Evolutionary conservation across 768 basidiomycete species (phyloP).

Genomic region (Goffeauzyma gilvescens): DNA sequence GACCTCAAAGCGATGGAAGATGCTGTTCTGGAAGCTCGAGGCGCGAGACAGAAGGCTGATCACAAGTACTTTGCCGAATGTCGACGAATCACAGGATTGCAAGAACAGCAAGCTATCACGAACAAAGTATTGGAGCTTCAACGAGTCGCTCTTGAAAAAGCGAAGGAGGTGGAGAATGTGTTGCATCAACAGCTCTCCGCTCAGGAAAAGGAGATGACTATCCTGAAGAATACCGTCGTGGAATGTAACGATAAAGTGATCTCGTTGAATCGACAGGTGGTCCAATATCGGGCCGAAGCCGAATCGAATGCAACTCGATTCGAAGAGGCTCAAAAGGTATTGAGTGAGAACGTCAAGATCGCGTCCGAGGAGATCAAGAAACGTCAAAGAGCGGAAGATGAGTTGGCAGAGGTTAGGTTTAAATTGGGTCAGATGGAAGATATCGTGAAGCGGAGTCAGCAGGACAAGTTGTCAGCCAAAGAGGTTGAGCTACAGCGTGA

Average conservation of each 20-base stretch:
- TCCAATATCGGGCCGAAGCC: slow-evolving; percentile 5
- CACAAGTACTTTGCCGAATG: slow-evolving; percentile 84
- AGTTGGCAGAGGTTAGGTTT: too few species aligned
- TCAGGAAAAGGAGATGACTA: slow-evolving; percentile 29
- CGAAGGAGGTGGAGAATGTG: slow-evolving; percentile 46
- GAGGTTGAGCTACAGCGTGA: slow-evolving; percentile 8
- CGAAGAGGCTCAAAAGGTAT: not conserved
- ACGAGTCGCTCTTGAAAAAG: slow-evolving; percentile 45
- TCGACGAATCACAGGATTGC: slow-evolving; percentile 43
- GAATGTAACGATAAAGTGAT: slow-evolving; percentile 23
- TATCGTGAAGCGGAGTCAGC: not conserved
- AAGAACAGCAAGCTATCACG: slow-evolving; percentile 56
- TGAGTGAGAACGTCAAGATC: not conserved
- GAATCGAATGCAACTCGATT: not conserved
- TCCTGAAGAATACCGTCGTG: slow-evolving; percentile 24
- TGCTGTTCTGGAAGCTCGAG: slow-evolving; percentile 40
- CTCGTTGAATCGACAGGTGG: slow-evolving; percentile 3
- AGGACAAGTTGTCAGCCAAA: slow-evolving; percentile 1
- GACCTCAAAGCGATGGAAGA: slow-evolving; percentile 61
- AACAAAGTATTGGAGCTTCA: slow-evolving; percentile 51
- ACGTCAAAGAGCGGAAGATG: too few species aligned
- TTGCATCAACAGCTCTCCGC: slow-evolving; percentile 39
- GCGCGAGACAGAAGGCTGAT: slow-evolving; percentile 81
- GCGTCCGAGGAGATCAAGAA: slow-evolving; percentile 1
- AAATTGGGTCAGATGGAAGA: slow-evolving; percentile 1